Evolutionary conservation across 2,329 filamentous ascomycete species (phyloP), one percentile per base, ranked within the genome.

Genomic region (Botrytis sinoallii): DNA sequence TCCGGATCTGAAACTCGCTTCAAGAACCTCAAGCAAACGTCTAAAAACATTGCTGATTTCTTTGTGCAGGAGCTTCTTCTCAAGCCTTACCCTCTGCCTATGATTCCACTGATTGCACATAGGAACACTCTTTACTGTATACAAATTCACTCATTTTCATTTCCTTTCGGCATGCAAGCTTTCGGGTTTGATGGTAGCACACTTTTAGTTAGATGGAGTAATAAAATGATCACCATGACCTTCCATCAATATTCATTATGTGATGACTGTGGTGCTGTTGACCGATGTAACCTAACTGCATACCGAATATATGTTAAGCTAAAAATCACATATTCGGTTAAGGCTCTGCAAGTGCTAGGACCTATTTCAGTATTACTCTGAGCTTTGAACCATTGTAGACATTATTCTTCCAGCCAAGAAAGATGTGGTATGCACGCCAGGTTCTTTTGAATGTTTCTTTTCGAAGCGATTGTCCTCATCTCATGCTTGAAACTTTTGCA

Each of bases 101-200:
- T 71, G 59, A 71, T 74, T 74, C 57, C 52, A 74, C 79, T 80
- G 79, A 80, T 80, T 78, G 76, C 77, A 77, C 77, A 79, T 77
- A 79, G 78, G 77, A 70, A 68, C 52, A 57, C 60, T 73, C 63
- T 74, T 77, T 70, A 75, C 74, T 75, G 74, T 77, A 75, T 46
- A 75, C 64, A 76, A 59, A 75, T 48, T 66, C 25, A 68, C 67
- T 68, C 32, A 6, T 48, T 60, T 68, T n/a, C 40, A 42, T 22
- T 68, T 68, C 29, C 25, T 72, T 68, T 67, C 48, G 40, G 52
- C 61, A 67, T 67, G 57, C 48, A 32, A 57, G 35, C 35, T 42
- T 57, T n/a, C 20, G n/a, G 40, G 48, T 57, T 38, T 68, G 38
- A 68, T 20, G 9, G 25, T 68, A 29, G 66, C 40, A 68, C 35